Percentiles rank a stretch among this genome's conserved stretches.
Evolutionary conservation across 2,329 filamentous ascomycete genomes (phyloP).

Genomic region (Alternaria longipes): DNA sequence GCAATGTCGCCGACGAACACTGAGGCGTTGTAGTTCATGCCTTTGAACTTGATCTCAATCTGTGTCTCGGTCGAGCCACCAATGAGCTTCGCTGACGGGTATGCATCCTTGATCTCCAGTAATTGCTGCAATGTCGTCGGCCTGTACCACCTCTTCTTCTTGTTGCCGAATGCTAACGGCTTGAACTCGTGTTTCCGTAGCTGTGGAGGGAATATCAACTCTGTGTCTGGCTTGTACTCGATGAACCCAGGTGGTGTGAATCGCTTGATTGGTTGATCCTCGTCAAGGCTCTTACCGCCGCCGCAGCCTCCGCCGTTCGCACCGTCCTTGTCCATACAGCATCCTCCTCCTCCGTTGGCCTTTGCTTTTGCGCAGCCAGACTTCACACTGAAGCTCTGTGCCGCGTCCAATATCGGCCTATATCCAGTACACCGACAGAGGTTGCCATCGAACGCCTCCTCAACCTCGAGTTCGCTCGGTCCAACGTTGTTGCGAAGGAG

Average conservation of each 20-base stretch:
- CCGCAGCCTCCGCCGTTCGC: conserved; percentile 56
- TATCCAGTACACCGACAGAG: conserved; percentile 96
- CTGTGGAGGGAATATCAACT: conserved; percentile 91
- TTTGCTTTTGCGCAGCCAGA: conserved; percentile 65
- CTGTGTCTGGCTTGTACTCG: conserved; percentile 90
- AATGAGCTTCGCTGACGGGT: conserved; percentile 90
- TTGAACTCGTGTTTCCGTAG: conserved; percentile 84
- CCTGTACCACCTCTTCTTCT: conserved; percentile 91
- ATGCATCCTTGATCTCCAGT: conserved; percentile 86
- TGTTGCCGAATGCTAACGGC: conserved; percentile 90
- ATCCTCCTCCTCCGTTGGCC: conserved; percentile 69
- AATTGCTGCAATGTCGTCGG: conserved; percentile 87
- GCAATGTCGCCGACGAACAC: conserved; percentile 94
- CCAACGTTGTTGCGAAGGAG: conserved; percentile 83
- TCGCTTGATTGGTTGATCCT: conserved; percentile 59
- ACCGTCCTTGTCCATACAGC: conserved; percentile 71
- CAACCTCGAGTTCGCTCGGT: conserved; percentile 82
- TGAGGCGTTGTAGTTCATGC: conserved; percentile 85
- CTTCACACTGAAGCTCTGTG: conserved; percentile 81
- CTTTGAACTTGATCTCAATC: conserved; percentile 99
- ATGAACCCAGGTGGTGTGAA: conserved; percentile 93
- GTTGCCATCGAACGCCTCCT: conserved; percentile 97
- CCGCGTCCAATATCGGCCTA: conserved; percentile 90
- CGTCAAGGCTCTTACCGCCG: conserved; percentile 54
- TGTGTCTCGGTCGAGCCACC: conserved; percentile 97